Base-by-base conservation (phyloP, 352 stramenopile species). In the Globisporangium heterothallicum region DNA sequence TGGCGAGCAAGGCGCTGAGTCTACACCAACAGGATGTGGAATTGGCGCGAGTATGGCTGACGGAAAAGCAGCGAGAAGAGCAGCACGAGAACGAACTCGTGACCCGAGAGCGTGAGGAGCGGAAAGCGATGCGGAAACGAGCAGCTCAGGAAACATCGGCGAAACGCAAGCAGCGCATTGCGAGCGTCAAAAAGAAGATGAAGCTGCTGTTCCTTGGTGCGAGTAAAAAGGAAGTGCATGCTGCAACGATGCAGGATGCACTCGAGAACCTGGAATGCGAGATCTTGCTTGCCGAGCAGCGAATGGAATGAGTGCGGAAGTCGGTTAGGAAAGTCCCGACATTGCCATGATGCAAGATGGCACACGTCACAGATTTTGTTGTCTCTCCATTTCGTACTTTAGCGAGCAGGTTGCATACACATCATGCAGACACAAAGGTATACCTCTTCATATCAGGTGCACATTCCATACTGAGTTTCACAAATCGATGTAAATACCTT, bases 241-340 rank as follows among this genome's bases (percentile, higher is more conserved):
- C 58, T 0, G 45, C 53, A 10, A 56, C 54, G 25, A 7, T 78
- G 34, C 30, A 70, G 22, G 56, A 74, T 36, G 64, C 68, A 1
- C 38, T 78, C 29, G 45, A 46, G 53, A 72, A 78, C 46, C 57
- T 78, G 27, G 68, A 78, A 35, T 65, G 51, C 26, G 64, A 78
- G 50, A 64, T 74, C 59, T 22, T 42, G 25, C 16, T 61, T 25
- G 64, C 72, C 12, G 64, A 66, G 7, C 32, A 53, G 22, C 32
- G 43, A 6, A 18, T 44, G 19, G 18, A 26, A 29, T 29, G n/a
- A 0, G 26, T 35, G 29, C 4, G 7, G 13, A 40, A 9, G 14
- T 29, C 13, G 30, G 35, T 18, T 24, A n/a, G 32, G 13, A 30
- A 32, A 24, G 5, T 29, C 14, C 21, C 14, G 19, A 42, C 19